phyloP scores from a whole-genome alignment of 2,329 filamentous ascomycete species.

The Teratosphaeria gauchensis region DNA sequence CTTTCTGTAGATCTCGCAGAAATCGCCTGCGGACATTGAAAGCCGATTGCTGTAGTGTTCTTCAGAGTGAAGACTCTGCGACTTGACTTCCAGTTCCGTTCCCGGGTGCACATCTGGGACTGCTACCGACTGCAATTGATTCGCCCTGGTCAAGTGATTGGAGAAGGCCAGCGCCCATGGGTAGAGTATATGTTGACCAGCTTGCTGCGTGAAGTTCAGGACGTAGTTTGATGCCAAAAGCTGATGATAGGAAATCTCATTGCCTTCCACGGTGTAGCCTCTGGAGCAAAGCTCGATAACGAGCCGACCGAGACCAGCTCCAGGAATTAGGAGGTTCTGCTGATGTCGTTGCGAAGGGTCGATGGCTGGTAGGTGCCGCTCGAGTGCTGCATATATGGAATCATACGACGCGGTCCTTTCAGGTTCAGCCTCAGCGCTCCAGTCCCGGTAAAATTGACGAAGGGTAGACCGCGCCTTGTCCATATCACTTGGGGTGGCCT shows the following conservation, averaged over 20 bases:
- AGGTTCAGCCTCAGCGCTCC: conserved; percentile 64
- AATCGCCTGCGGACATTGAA: conserved; percentile 90
- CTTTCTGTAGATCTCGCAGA: conserved; percentile 72
- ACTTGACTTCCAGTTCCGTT: conserved; percentile 24
- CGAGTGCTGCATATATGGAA: conserved; percentile 60
- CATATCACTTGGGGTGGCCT: conserved; percentile 63
- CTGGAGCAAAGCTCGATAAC: conserved; percentile 73
- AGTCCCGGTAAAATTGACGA: conserved; percentile 90
- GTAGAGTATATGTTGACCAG: conserved; percentile 61
- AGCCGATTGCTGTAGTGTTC: conserved; percentile 53
- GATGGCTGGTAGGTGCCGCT: conserved; percentile 32
- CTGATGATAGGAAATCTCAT: conserved; percentile 93
- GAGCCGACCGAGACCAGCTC: conserved; percentile 77
- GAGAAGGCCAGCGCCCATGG: conserved; percentile 85
- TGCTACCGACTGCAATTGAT: conserved; percentile 64
- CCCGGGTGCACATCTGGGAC: conserved; percentile 63
- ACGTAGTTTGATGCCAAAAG: conserved; percentile 75
- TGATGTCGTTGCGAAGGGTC: conserved; percentile 18
- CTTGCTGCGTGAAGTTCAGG: conserved; percentile 55
- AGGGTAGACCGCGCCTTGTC: conserved; percentile 90
- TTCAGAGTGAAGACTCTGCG: conserved; percentile 11
- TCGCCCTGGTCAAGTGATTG: conserved; percentile 63
- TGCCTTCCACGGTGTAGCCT: conserved; percentile 73
- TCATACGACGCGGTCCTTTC: conserved; percentile 73
- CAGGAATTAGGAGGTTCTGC: conserved; percentile 70